phyloP scores from a whole-genome alignment of 164 flowering plant genomes.

The Buxus sempervirens region DNA sequence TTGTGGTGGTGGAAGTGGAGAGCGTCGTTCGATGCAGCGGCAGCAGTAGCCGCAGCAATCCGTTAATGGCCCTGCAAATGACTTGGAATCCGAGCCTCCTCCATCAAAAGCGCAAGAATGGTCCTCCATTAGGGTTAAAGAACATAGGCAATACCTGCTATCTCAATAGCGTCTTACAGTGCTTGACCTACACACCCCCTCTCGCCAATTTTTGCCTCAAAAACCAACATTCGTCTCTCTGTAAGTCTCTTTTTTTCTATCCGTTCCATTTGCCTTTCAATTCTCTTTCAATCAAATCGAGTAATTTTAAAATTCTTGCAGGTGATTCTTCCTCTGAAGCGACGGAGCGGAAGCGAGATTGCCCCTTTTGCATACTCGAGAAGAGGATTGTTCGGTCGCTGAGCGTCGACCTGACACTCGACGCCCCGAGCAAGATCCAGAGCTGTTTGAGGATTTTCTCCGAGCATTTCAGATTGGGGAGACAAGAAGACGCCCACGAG shows the following conservation, averaged over 20 bases:
- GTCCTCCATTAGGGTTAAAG: conserved; percentile 71
- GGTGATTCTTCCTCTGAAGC: conserved; percentile 40
- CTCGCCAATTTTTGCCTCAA: conserved; percentile 89
- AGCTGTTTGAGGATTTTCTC: conserved; percentile 62
- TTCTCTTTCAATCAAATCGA: neutral
- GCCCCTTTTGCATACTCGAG: conserved; percentile 87
- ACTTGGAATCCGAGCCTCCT: conserved; percentile 64
- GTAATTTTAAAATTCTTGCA: conserved; percentile 10
- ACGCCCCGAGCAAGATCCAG: conserved; percentile 66
- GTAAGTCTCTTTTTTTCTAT: conserved; percentile 22
- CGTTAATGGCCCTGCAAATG: conserved; percentile 78
- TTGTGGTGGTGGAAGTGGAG: conserved; percentile 22
- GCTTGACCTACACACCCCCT: conserved; percentile 97
- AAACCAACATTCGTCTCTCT: conserved; percentile 54
- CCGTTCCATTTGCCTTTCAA: neutral
- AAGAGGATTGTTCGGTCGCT: conserved; percentile 66
- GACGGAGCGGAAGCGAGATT: conserved; percentile 45
- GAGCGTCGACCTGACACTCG: conserved; percentile 46
- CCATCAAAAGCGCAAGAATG: conserved; percentile 44
- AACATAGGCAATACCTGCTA: conserved; percentile 94
- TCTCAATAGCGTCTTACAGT: conserved; percentile 95
- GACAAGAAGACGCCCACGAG: conserved; percentile 99
- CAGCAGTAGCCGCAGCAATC: conserved; percentile 3
- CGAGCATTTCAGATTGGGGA: conserved; percentile 62
- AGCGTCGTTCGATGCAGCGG: conserved; percentile 14